These are phyloP conservation scores for Salvia miltiorrhiza DNA, from an alignment of 257 asterid species.

Conservation along the genomic window DNA sequence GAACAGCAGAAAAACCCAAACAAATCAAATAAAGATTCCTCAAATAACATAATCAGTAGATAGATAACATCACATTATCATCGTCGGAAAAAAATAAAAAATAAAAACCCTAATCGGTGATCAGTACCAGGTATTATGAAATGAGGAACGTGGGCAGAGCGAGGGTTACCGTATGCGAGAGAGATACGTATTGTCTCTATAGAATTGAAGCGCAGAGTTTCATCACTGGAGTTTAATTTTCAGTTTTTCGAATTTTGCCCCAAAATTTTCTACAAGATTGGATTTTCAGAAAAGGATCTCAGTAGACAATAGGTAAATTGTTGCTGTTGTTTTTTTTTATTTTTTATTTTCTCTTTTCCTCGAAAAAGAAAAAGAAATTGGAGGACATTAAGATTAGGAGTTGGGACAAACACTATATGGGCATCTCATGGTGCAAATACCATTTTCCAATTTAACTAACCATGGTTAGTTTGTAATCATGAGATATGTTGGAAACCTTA, in stretches of 20 bases:
- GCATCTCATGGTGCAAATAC: slow-evolving; percentile 17
- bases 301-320: slow-evolving; percentile 1
- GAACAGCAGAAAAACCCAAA: slow-evolving; percentile 10
- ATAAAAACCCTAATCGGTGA: slow-evolving; percentile 35
- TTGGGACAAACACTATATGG: slow-evolving; percentile 8
- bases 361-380: background rate
- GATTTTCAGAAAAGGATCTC: slow-evolving; percentile 20
- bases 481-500: slow-evolving; percentile 1
- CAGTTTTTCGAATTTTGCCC: slow-evolving; percentile 26
- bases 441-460: slow-evolving; percentile 19
- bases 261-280: slow-evolving; percentile 18
- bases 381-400: background rate
- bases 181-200: slow-evolving; percentile 8
- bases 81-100: slow-evolving; percentile 20
- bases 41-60: background rate
- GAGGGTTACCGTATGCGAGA: slow-evolving; percentile 33
- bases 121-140: slow-evolving; percentile 15
- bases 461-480: slow-evolving; percentile 25
- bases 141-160: slow-evolving; percentile 10
- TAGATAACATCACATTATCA: slow-evolving; percentile 16
- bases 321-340: background rate
- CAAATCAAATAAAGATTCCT: slow-evolving; percentile 7
- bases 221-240: slow-evolving; percentile 19
- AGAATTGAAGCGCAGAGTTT: slow-evolving; percentile 31
- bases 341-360: background rate